phyloP scores from a whole-genome alignment of 768 basidiomycete genomes.

The Mrakia hoshinonis region DNA sequence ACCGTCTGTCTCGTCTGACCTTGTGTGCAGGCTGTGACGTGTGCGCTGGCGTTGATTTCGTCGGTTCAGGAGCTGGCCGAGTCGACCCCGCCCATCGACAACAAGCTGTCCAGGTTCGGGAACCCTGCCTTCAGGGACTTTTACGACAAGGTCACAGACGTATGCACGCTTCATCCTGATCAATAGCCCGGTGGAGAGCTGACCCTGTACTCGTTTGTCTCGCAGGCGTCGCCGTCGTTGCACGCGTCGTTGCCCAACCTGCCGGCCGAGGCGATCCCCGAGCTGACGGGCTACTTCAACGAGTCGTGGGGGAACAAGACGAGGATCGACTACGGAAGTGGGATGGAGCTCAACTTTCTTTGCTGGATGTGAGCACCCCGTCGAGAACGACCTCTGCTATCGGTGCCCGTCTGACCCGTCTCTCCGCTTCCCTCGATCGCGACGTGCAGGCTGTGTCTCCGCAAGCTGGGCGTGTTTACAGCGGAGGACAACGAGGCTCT shows the following conservation, averaged over 20 bases:
- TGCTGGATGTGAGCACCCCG: slow-evolving; percentile 74
- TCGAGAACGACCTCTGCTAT: not conserved
- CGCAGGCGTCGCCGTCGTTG: slow-evolving; percentile 52
- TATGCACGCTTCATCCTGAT: slow-evolving; percentile 34
- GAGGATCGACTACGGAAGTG: slow-evolving; percentile 97
- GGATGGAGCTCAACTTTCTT: slow-evolving; percentile 96
- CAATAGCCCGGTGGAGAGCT: not conserved
- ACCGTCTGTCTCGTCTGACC: not conserved
- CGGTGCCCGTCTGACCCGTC: not conserved
- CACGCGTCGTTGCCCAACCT: slow-evolving; percentile 56
- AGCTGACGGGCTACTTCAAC: slow-evolving; percentile 69
- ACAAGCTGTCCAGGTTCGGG: slow-evolving; percentile 78
- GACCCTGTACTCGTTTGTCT: not conserved
- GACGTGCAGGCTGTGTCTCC: slow-evolving; percentile 61
- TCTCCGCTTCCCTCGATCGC: not conserved
- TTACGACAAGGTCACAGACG: slow-evolving; percentile 71
- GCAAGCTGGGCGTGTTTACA: slow-evolving; percentile 56
- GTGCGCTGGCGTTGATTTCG: slow-evolving; percentile 58
- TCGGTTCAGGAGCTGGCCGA: slow-evolving; percentile 57
- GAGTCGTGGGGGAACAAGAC: slow-evolving; percentile 87
- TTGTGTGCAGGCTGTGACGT: slow-evolving; percentile 41
- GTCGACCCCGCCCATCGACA: slow-evolving; percentile 76
- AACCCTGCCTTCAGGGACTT: slow-evolving; percentile 94
- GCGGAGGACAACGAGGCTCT: slow-evolving; percentile 63
- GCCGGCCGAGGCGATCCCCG: slow-evolving; percentile 52